Percentiles rank a stretch among this genome's conserved stretches.
Evolutionary conservation across 176 grass and related monocot species (phyloP).

Genomic region (Cymbopogon citratus): DNA sequence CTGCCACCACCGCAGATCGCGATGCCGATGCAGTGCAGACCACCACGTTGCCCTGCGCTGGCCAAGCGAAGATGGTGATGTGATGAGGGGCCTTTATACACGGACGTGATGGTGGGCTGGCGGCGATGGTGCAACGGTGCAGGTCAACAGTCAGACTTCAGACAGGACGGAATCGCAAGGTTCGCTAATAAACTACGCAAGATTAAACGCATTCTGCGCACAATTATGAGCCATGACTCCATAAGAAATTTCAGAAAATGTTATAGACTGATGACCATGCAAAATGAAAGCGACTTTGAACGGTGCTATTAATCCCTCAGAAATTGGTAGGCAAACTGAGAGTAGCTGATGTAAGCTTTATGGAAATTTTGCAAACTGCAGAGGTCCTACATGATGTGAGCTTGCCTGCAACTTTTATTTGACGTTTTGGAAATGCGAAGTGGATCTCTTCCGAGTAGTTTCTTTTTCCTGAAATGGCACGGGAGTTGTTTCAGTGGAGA

Average conservation of each 20-base stretch:
- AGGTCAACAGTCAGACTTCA: constrained; percentile 18
- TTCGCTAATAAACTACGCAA: too few relatives aligned
- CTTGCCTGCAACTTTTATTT: not conserved
- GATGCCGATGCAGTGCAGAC: not conserved
- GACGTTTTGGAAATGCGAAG: not conserved
- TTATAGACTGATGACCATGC: not conserved
- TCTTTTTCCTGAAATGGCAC: not conserved
- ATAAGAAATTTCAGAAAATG: not conserved
- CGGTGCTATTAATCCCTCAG: not conserved
- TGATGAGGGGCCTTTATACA: constrained; percentile 6
- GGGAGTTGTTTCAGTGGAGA: constrained; percentile 11
- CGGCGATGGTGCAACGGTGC: not conserved
- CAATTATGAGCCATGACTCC: not conserved
- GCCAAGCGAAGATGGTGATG: not conserved
- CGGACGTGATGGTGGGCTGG: not conserved
- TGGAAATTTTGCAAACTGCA: not conserved
- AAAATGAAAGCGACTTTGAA: not conserved
- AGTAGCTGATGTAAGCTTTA: not conserved
- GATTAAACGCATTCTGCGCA: too few relatives aligned
- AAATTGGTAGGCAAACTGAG: not conserved
- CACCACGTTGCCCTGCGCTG: not conserved
- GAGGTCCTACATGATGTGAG: not conserved
- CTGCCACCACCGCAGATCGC: not conserved
- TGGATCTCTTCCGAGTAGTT: not conserved
- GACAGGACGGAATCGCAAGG: too few relatives aligned